Evolutionary conservation across 371 early-diverging fungal genomes (phyloP).

Genomic region (Mucor indicus): DNA sequence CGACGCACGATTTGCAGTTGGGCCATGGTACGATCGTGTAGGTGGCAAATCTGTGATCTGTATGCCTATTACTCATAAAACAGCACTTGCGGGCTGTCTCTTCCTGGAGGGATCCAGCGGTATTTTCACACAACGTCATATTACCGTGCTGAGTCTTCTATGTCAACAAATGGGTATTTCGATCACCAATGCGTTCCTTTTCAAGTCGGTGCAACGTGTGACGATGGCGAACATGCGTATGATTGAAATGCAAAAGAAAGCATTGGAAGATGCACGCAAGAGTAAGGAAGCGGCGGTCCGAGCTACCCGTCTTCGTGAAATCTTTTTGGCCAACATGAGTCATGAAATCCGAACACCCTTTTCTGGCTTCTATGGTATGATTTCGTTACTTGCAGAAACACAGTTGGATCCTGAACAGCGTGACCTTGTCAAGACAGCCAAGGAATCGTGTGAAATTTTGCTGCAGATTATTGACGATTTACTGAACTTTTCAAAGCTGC

Average conservation of each 20-base stretch:
- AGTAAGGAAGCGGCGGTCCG: constrained; percentile 49
- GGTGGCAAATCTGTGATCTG: constrained; percentile 56
- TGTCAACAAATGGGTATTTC: constrained; percentile 64
- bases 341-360: constrained; percentile 56
- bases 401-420: constrained; percentile 50
- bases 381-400: constrained; percentile 54
- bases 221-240: constrained; percentile 41
- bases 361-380: constrained; percentile 60
- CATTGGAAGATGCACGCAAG: constrained; percentile 37
- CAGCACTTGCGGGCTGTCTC: constrained; percentile 47
- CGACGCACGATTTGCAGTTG: constrained; percentile 41
- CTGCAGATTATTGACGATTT: constrained; percentile 62
- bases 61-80: constrained; percentile 54
- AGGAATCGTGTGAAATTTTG: constrained; percentile 58
- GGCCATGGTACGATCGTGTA: constrained; percentile 42
- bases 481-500: constrained; percentile 62
- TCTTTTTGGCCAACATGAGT: constrained; percentile 61
- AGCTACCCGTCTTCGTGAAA: constrained; percentile 44
- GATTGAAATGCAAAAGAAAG: constrained; percentile 48
- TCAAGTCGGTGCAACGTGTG: constrained; percentile 42
- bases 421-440: constrained; percentile 58
- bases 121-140: constrained; percentile 53
- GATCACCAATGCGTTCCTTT: constrained; percentile 54
- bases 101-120: constrained; percentile 56
- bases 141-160: constrained; percentile 52